A percentile compares a stretch with the other conserved stretches of the same genome.
phyloP scores from a whole-genome alignment of 2,329 filamentous ascomycete species.

The Scolecobasidium constrictum region DNA sequence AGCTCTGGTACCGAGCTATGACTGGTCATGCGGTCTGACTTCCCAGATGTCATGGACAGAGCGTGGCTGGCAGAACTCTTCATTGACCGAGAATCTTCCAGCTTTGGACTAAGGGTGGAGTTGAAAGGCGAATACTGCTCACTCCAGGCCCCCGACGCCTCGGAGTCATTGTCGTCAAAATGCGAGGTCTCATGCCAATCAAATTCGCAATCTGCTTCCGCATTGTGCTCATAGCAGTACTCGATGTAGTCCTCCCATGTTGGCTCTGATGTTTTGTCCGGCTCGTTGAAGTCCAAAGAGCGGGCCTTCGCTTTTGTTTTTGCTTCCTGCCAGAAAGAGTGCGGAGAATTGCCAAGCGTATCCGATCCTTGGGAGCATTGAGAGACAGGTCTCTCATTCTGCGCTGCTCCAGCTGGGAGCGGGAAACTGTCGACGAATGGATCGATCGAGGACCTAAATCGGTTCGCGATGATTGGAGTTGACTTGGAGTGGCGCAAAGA shows the following conservation, averaged over 20 bases:
- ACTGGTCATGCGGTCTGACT: slow-evolving; percentile 20
- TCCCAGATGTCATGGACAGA: slow-evolving; percentile 16
- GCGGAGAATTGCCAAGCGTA: slow-evolving; percentile 5
- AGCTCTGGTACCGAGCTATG: slow-evolving; percentile 21
- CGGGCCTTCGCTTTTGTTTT: not conserved
- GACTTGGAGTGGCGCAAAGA: slow-evolving; percentile 10
- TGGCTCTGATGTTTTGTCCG: slow-evolving; percentile 10
- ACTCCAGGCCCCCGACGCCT: slow-evolving; percentile 3
- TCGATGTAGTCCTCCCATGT: slow-evolving; percentile 54
- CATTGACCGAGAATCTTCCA: slow-evolving; percentile 5
- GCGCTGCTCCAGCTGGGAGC: not conserved
- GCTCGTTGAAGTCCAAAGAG: not conserved
- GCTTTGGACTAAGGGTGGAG: not conserved
- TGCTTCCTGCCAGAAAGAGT: not conserved
- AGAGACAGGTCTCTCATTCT: not conserved
- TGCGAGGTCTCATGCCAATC: slow-evolving; percentile 38
- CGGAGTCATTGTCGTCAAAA: slow-evolving; percentile 5
- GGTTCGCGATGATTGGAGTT: slow-evolving; percentile 5
- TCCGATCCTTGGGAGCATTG: slow-evolving; percentile 7
- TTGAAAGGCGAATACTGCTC: not conserved
- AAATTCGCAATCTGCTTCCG: slow-evolving; percentile 50
- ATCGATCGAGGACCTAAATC: not conserved
- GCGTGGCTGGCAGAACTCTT: not conserved
- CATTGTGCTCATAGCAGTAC: slow-evolving; percentile 50
- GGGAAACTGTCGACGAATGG: not conserved